These are phyloP conservation scores for Hyphopichia fennica DNA, from an alignment of 1,139 yeast species.

Conservation along the genomic window DNA sequence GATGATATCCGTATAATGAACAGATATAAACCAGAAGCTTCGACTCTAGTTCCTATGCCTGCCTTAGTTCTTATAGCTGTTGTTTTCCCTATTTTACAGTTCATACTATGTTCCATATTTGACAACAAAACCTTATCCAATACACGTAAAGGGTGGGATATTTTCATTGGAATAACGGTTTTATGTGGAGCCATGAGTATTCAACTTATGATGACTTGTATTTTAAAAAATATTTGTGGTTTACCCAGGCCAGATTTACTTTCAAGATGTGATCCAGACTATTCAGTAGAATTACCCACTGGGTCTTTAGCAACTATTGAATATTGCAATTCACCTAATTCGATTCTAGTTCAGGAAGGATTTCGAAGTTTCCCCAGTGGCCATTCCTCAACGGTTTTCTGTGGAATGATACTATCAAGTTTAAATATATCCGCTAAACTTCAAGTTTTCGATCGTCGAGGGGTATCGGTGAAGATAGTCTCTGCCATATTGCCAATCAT, in stretches of 20 bases:
- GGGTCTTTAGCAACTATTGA: slow-evolving; percentile 30
- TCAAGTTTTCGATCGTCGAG: slow-evolving; percentile 37
- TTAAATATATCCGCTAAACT: slow-evolving; percentile 38
- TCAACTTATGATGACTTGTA: slow-evolving; percentile 40
- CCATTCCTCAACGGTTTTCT: slow-evolving; percentile 48
- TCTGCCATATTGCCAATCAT: slow-evolving; percentile 35
- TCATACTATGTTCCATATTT: slow-evolving; percentile 22
- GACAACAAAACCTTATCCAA: slow-evolving; percentile 13
- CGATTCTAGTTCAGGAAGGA: slow-evolving; percentile 40
- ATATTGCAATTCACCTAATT: slow-evolving; percentile 31
- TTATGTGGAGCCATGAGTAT: slow-evolving; percentile 40
- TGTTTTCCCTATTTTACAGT: slow-evolving; percentile 32
- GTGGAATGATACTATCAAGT: slow-evolving; percentile 40
- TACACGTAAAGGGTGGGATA: slow-evolving; percentile 41
- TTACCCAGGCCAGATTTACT: slow-evolving; percentile 50
- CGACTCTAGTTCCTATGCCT: slow-evolving; percentile 27
- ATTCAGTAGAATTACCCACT: slow-evolving; percentile 11
- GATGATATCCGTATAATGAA: slow-evolving; percentile 30
- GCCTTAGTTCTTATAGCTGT: slow-evolving; percentile 29
- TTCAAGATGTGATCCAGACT: slow-evolving; percentile 38
- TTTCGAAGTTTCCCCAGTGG: slow-evolving; percentile 55
- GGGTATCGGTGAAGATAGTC: slow-evolving; percentile 35
- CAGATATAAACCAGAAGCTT: slow-evolving; percentile 30
- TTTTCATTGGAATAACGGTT: slow-evolving; percentile 35
- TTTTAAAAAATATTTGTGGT: slow-evolving; percentile 46